A percentile compares a stretch with the other conserved stretches of the same genome.
Evolutionary conservation across 106 monocot species (phyloP).

Genomic region (Dendrobium catenatum): DNA sequence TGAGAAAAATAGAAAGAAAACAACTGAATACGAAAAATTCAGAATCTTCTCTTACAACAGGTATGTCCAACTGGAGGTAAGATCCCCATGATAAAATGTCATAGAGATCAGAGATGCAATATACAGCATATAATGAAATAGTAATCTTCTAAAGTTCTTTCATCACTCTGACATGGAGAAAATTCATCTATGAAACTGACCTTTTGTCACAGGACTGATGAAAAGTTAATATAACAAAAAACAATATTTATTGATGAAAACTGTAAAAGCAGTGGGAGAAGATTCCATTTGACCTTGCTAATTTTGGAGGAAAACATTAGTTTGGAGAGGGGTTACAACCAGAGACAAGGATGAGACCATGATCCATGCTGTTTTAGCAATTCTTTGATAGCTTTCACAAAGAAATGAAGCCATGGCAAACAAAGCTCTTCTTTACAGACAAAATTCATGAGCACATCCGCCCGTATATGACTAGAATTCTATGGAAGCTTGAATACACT

Average conservation of each 20-base stretch:
- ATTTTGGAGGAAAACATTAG: background rate
- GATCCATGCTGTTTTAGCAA: too few relatives aligned
- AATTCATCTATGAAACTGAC: background rate
- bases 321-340: background rate
- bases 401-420: too few relatives aligned
- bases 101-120: background rate
- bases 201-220: background rate
- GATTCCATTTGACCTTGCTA: background rate
- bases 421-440: background rate
- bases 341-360: background rate
- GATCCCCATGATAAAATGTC: too few relatives aligned
- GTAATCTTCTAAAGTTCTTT: background rate
- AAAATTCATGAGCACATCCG: background rate
- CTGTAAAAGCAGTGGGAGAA: background rate
- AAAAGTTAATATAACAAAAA: background rate
- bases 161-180: background rate
- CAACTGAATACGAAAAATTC: too few relatives aligned
- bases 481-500: background rate
- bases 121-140: background rate
- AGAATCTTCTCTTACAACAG: too few relatives aligned
- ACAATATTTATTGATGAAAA: background rate
- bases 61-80: too few relatives aligned
- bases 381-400: too few relatives aligned
- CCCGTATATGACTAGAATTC: background rate
- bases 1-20: too few relatives aligned